Evolutionary conservation across 305 asterid genomes (phyloP).

Genomic region (Petunia hybrid): DNA sequence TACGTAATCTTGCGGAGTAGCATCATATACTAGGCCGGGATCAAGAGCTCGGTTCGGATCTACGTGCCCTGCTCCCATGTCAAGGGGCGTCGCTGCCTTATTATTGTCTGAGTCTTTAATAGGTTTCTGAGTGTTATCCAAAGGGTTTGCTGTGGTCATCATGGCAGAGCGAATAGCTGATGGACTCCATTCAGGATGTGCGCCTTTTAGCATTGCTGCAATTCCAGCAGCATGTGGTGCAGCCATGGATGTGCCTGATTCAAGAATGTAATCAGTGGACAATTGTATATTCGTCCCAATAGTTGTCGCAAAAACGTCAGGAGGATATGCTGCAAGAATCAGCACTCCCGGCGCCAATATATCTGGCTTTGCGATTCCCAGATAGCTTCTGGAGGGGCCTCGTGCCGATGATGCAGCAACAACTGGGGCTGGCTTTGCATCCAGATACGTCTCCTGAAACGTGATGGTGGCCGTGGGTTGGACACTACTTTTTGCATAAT

Average conservation of each 20-base stretch:
- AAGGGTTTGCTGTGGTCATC: conserved; percentile 30
- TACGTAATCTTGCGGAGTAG: conserved; percentile 33
- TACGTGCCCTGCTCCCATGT: conserved; percentile 39
- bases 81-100: conserved; percentile 30
- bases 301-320: not conserved
- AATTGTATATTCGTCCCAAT: not conserved
- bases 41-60: conserved; percentile 40
- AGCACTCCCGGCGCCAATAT: conserved; percentile 29
- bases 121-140: conserved; percentile 34
- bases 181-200: conserved; percentile 39
- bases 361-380: conserved; percentile 25
- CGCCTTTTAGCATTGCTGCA: conserved; percentile 40
- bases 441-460: conserved; percentile 24
- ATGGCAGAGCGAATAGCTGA: conserved; percentile 39
- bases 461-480: conserved; percentile 20
- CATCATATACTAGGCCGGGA: conserved; percentile 42
- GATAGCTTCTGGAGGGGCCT: conserved; percentile 28
- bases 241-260: conserved; percentile 41
- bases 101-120: conserved; percentile 29
- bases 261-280: not conserved
- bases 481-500: not conserved
- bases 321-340: conserved; percentile 35
- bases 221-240: conserved; percentile 39
- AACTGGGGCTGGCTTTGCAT: conserved; percentile 25
- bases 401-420: conserved; percentile 21